Evolutionary conservation across 768 basidiomycete genomes (phyloP), one percentile per base, ranked within the genome.

Genomic region (Phallus indusiatus): DNA sequence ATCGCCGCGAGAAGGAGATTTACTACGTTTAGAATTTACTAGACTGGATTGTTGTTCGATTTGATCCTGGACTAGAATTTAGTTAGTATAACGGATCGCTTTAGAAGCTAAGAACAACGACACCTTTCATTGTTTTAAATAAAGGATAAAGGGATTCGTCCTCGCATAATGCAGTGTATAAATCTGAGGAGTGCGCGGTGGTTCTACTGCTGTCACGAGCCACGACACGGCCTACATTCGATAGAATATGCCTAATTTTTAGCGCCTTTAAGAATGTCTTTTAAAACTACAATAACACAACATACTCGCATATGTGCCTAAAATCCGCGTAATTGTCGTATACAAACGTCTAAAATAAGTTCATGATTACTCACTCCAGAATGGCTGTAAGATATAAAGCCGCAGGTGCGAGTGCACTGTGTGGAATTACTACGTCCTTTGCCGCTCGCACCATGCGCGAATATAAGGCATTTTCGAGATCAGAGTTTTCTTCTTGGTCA

Each of bases 361-460:
- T 55, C 57, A 60, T 60, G 18, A 48, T 53, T 17, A 81, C 93
- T 75, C 71, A 94, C 93, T 96, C 94, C 33, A 96, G 76, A 63
- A 95, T 90, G 8, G 93, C 92, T 1, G 94, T 94, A 54, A 94
- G 78, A 76, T 94, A 96, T 48, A 96, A 69, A 18, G 90, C 86
- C 34, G 93, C 90, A 4, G 91, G 91, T 9, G 86, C 84, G 22
- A 94, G 70, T 9, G 88, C 76, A 7, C 78, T 69, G 18, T 80
- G 70, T 54, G 76, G 79, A 10, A 73, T 72, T 34, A 82, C 73
- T 12, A 70, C 62, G 12, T 74, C 70, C 12, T 78, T 75, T 24
- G 78, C 77, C n/a, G 77, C 69, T 54, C 73, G 73, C 47, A 66
- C 67, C 78, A 89, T 83, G 46, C 79, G 78, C 55, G 86, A 84